Evolutionary conservation across 768 basidiomycete genomes (phyloP), one percentile per base, ranked within the genome.

Genomic region (Boletus rex-veris): DNA sequence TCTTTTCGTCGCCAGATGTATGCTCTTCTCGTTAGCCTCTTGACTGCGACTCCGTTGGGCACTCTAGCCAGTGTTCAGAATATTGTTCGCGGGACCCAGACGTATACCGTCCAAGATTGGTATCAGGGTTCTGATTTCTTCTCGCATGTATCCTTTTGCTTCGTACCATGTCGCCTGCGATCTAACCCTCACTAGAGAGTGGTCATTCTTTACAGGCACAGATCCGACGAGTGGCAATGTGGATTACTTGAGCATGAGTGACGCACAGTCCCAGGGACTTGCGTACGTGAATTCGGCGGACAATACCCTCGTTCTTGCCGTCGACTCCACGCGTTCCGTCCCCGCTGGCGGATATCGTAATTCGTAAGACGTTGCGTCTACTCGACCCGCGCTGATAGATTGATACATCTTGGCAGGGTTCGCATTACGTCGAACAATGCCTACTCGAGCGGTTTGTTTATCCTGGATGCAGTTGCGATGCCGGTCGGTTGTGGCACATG

Each of bases 191-290:
- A 55, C 36, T 57, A 89, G 86, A 44, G 63, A 77, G 15, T 90
- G 84, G 84, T 70, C 80, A 28, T 91, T 85, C 71, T 87, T 78
- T 68, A 73, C 73, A 15, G 71, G 57, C 5, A 2, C 65, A 7
- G 90, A 92, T 67, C 90, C 90, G 2, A 91, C 90, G 1, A 70
- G 81, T 57, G 90, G 89, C 12, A 72, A 70, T 33, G 90, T 92
- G 50, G 77, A 81, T 52, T 92, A 81, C 64, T 70, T 83, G 56
- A 70, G 61, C 45, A 61, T 69, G 58, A 59, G 65, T 1, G 72
- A 82, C 14, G 88, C 87, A 8, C 65, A 67, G 48, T 51, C 62
- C 14, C 74, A 79, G 39, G 75, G 77, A 0, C 78, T 92, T 33
- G 82, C 85, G 1, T 84, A 77, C 59, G 80, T 88, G 38, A 76